Evolutionary conservation across 805 yeast species (phyloP), one percentile per base, ranked within the genome.

Genomic region (Sungouiella blattae): DNA sequence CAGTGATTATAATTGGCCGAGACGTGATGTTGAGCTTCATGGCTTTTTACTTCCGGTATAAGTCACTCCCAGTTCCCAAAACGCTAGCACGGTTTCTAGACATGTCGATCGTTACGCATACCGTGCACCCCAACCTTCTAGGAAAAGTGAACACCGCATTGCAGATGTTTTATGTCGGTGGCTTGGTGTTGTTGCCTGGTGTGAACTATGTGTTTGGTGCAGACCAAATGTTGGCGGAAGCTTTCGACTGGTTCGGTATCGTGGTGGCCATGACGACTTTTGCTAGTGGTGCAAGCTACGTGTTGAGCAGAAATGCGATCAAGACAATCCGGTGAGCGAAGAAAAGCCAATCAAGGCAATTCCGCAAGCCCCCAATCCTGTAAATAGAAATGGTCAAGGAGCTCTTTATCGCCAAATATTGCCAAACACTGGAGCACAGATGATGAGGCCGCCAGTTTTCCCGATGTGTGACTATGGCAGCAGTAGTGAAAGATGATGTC

Each of bases 111-210:
- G 91, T 83, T 4, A 81, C 88, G 16, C 95, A 87, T 1, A 87
- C 85, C 39, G 95, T 94, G 2, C 84, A 73, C 39, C 98, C 99
- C 1, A 87, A 94, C 4, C 64, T 71, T 25, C 77, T 94, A 16
- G 87, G 96, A 9, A 91, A 91, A 56, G 73, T 79, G 58, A 93
- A 93, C 62, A 93, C 99, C 0, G 87, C 81, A 1, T 72, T 93
- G 41, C 99, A 93, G 57, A 91, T 93, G 97, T 55, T 85, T 2
- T 89, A 89, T 49, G 73, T 93, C 28, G 96, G 71, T 6, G 62
- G 66, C 18, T 53, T 66, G 41, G 69, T 68, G 11, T 43, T 63
- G 23, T 49, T 48, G 33, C 69, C 68, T 1, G 62, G 53, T 12
- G 37, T 64, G 18, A 67, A 62, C 28, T 30, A 52, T 24, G 30